Conservation (phyloP, 1,139 yeast species). For the Pichiaceae sp. region DNA sequence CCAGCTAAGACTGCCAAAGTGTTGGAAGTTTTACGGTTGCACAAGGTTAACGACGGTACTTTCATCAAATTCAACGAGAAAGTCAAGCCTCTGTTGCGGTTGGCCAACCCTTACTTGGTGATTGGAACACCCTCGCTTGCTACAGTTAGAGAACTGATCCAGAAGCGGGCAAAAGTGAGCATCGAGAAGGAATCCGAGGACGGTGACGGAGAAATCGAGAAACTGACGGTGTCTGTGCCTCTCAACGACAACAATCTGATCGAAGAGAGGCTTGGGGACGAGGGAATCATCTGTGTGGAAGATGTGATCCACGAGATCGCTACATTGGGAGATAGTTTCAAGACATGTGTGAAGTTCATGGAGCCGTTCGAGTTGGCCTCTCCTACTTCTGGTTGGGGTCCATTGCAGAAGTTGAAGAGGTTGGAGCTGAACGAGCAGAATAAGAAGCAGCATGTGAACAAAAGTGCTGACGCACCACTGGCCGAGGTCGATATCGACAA, state of each 20-base stretch:
- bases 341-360: conserved; percentile 50
- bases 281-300: conserved; percentile 70
- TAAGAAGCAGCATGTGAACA: conserved; percentile 37
- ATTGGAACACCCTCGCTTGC: conserved; percentile 65
- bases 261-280: conserved; percentile 63
- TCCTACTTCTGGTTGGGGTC: conserved; percentile 69
- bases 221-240: conserved; percentile 25
- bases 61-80: conserved; percentile 54
- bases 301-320: conserved; percentile 67
- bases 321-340: conserved; percentile 55
- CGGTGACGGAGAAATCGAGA: conserved; percentile 16
- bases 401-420: conserved; percentile 46
- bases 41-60: conserved; percentile 56
- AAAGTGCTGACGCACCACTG: conserved; percentile 57
- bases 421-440: conserved; percentile 34
- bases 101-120: conserved; percentile 64
- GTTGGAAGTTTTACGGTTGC: conserved; percentile 49
- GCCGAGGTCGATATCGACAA: conserved; percentile 64
- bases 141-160: conserved; percentile 64
- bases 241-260: conserved; percentile 66
- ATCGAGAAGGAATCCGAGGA: conserved; percentile 13
- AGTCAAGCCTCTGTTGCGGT: conserved; percentile 51
- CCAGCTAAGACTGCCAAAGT: conserved; percentile 61
- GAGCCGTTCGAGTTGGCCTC: conserved; percentile 62
- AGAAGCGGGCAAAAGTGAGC: conserved; percentile 61